A percentile compares a stretch with the other conserved stretches of the same genome.
These are phyloP conservation scores for Hyphopichia buzzinii DNA, from an alignment of 1,139 yeast species.

Conservation along the genomic window DNA sequence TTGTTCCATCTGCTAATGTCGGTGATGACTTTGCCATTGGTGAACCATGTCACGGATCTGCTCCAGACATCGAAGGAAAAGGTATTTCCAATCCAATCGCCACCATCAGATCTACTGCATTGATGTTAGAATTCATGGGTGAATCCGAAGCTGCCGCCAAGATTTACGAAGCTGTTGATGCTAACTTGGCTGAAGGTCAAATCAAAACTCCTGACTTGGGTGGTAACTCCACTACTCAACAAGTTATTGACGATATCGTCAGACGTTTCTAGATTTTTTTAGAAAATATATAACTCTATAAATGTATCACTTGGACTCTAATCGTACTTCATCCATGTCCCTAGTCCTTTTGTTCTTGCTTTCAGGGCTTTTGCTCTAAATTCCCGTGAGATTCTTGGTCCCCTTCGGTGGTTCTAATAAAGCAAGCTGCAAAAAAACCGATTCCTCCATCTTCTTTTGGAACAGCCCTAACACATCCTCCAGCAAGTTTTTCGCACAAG, in stretches of 20 bases:
- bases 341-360: background rate
- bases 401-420: constrained; percentile 34
- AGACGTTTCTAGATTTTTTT: constrained; percentile 29
- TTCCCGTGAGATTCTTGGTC: too few relatives aligned
- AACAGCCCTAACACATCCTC: constrained; percentile 79
- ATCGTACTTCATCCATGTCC: constrained; percentile 13
- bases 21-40: constrained; percentile 96
- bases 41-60: constrained; percentile 99
- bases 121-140: constrained; percentile 97
- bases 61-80: constrained; percentile 96
- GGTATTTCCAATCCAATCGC: constrained; percentile 97
- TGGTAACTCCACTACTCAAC: constrained; percentile 80
- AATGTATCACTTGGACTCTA: constrained; percentile 12
- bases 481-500: constrained; percentile 58
- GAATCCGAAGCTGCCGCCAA: constrained; percentile 85
- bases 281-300: background rate
- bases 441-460: constrained; percentile 95
- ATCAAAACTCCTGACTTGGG: constrained; percentile 95
- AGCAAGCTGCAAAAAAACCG: constrained; percentile 92
- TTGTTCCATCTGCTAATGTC: constrained; percentile 96
- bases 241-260: constrained; percentile 80
- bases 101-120: constrained; percentile 94
- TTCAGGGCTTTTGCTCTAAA: too few relatives aligned
- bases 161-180: constrained; percentile 93
- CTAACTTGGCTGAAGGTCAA: constrained; percentile 76